Conservation (phyloP, 805 yeast genomes). For the Hanseniaspora mollemarum region DNA sequence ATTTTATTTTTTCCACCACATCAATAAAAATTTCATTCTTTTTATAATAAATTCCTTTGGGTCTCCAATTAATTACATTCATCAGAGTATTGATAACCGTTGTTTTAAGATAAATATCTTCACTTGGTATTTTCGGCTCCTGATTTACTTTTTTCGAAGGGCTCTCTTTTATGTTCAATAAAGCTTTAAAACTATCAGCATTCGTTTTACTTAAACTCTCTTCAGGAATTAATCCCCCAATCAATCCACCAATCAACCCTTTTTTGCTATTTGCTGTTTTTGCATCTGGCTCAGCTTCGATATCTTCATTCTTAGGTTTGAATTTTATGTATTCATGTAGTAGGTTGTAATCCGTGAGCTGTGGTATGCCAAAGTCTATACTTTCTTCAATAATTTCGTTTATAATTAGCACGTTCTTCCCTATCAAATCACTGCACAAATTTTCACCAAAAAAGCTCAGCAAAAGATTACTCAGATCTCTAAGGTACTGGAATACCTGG, state of each 20-base stretch:
- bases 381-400: constrained; percentile 82
- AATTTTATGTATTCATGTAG: constrained; percentile 67
- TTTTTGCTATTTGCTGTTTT: constrained; percentile 9
- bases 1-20: constrained; percentile 62
- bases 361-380: constrained; percentile 81
- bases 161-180: neutral
- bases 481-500: constrained; percentile 20
- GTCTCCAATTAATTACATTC: constrained; percentile 78
- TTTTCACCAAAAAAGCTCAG: constrained; percentile 34
- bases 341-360: constrained; percentile 67
- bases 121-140: constrained; percentile 18
- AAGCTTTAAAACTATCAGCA: neutral
- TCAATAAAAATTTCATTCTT: constrained; percentile 86
- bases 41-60: constrained; percentile 75
- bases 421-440: constrained; percentile 32
- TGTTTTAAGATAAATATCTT: constrained; percentile 44
- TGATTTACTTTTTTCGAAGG: neutral
- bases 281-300: constrained; percentile 16
- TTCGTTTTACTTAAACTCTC: neutral
- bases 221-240: neutral
- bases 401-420: constrained; percentile 53
- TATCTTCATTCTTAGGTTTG: constrained; percentile 30
- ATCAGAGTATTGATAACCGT: constrained; percentile 68
- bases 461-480: constrained; percentile 24
- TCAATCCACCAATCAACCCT: neutral